These are phyloP conservation scores for Dendrostoma leiphaemia DNA, from an alignment of 2,329 filamentous ascomycete genomes.

Conservation along the genomic window DNA sequence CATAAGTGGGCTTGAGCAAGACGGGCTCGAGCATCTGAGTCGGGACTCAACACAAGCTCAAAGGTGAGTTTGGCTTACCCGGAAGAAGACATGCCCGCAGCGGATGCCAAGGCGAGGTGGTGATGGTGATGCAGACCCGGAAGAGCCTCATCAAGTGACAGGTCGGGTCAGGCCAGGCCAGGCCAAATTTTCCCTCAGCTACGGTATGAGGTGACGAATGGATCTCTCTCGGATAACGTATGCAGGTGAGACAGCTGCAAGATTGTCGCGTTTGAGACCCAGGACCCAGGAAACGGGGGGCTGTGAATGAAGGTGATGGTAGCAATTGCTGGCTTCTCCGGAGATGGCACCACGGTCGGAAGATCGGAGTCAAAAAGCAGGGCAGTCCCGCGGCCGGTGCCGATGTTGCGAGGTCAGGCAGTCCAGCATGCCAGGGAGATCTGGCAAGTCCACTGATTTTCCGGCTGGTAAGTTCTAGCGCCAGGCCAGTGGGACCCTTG, in stretches of 20 bases:
- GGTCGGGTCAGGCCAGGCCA: slow-evolving; percentile 1
- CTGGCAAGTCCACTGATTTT: no score
- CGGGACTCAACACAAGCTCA: background rate
- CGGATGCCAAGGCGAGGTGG: background rate
- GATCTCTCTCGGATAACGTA: slow-evolving; percentile 15
- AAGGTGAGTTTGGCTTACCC: slow-evolving; percentile 11
- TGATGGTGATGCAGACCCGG: slow-evolving; percentile 2
- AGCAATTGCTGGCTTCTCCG: background rate
- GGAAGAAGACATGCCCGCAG: slow-evolving; percentile 16
- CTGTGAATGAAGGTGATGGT: background rate
- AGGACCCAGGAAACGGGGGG: background rate
- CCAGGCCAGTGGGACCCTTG: background rate
- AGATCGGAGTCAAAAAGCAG: background rate
- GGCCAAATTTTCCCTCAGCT: background rate
- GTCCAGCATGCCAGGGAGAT: no score
- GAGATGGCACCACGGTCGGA: background rate
- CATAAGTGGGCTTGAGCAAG: no score
- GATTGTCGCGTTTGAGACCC: background rate
- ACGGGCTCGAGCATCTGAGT: no score
- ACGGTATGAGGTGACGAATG: slow-evolving; percentile 17
- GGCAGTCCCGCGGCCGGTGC: no score
- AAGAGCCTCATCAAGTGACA: slow-evolving; percentile 14
- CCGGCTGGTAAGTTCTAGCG: no score
- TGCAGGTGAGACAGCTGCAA: slow-evolving; percentile 7
- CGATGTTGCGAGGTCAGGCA: no score